Base-by-base conservation (phyloP, 257 asterid genomes). In the Schizonepeta tenuifolia region DNA sequence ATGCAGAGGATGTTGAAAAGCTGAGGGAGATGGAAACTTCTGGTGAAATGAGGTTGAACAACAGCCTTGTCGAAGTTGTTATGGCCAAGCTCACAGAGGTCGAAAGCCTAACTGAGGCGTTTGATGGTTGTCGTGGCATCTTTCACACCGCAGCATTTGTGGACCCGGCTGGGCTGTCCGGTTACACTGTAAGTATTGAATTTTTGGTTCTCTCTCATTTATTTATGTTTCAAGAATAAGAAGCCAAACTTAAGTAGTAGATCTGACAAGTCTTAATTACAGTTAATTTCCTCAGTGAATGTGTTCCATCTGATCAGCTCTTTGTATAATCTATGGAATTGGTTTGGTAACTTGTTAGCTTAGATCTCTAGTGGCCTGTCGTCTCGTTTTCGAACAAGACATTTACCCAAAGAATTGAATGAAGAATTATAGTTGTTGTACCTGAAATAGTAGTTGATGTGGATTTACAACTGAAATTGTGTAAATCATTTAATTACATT, bases 131-230 rank as follows among this genome's bases (percentile, higher is more conserved):
- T 56, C 82, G 83, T 26, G 91, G 89, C 31, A 90, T 94, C 9
- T 88, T 94, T 68, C 99, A 94, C 72, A 91, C 97, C 2, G 88
- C 98, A 49, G 87, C 93, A 6, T 89, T 94, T 21, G 83, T 94
- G 73, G 99, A 94, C 77, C 97, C 98, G 1, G 83, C 96, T 17
- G 99, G 99, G 18, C 71, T 88, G 38, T 86, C 99, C 9, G 99
- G 99, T 73, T 94, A 91, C 81, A 65, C 98, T 1, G 99, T 94
- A 72, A 86, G 98, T 77, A 33, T n/a, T 49, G 67, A 18, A 36
- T 69, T 60, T 11, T 62, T 9, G 22, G 21, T 38, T 33, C 53
- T 60, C 33, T 26, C 7, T 46, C 20, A 24, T 41, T 73, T n/a
- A 24, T 33, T 73, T 12, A 18, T 51, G 46, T 67, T 40, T 51